Evolutionary conservation across 2,329 filamentous ascomycete genomes (phyloP).

Genomic region (Penicillium sp.): DNA sequence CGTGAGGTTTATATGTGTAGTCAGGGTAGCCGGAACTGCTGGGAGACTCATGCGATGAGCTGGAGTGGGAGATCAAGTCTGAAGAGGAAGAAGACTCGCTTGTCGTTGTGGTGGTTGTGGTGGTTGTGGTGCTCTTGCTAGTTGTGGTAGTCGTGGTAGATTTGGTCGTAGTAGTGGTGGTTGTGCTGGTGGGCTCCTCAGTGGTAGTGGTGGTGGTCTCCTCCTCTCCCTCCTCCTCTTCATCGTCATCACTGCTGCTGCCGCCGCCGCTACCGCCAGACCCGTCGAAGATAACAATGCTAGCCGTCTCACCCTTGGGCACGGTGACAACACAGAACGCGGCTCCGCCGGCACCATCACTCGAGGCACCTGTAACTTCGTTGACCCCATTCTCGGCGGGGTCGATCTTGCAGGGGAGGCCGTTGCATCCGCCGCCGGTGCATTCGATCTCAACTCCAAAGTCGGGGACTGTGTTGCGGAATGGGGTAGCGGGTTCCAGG

Average conservation of each 20-base stretch:
- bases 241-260: slow-evolving; percentile 16
- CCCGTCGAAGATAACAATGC: slow-evolving; percentile 66
- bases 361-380: slow-evolving; percentile 62
- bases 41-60: slow-evolving; percentile 12
- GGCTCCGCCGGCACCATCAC: slow-evolving; percentile 69
- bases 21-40: slow-evolving; percentile 19
- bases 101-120: slow-evolving; percentile 20
- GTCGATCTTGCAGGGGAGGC: slow-evolving; percentile 75
- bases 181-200: slow-evolving; percentile 21
- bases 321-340: slow-evolving; percentile 80
- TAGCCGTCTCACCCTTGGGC: slow-evolving; percentile 67
- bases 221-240: not conserved
- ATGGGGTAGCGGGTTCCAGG: slow-evolving; percentile 56
- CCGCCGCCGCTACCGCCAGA: slow-evolving; percentile 28
- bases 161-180: slow-evolving; percentile 18
- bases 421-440: slow-evolving; percentile 67
- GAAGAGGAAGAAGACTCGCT: slow-evolving; percentile 14
- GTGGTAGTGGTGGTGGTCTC: slow-evolving; percentile 19
- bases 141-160: slow-evolving; percentile 18
- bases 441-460: slow-evolving; percentile 76
- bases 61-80: not conserved
- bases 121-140: slow-evolving; percentile 13
- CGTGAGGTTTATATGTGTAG: slow-evolving; percentile 22
- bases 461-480: slow-evolving; percentile 63
- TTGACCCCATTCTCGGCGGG: slow-evolving; percentile 61